Percentiles rank a stretch among this genome's conserved stretches.
phyloP scores from a whole-genome alignment of 192 early-diverging fungal species.

The Thamnidium elegans region DNA sequence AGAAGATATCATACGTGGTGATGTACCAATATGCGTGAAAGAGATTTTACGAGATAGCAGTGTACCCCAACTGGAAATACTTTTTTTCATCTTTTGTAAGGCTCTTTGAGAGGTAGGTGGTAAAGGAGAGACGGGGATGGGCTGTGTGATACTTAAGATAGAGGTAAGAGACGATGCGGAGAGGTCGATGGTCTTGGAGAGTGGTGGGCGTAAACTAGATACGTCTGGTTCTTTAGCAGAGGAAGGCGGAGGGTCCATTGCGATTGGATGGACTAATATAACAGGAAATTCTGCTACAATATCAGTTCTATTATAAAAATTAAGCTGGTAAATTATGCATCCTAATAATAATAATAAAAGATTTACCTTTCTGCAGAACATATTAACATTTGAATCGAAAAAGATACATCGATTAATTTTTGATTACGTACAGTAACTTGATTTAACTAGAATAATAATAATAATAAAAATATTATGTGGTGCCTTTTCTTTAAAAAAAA shows the following conservation, averaged over 20 bases:
- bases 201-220: too few species aligned
- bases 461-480: background rate
- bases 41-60: background rate
- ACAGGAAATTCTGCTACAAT: conserved; percentile 16
- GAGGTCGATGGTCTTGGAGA: too few species aligned
- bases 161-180: too few species aligned
- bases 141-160: too few species aligned
- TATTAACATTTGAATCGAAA: conserved; percentile 5
- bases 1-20: too few species aligned
- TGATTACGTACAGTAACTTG: conserved; percentile 3
- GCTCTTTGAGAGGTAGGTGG: too few species aligned
- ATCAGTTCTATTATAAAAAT: conserved; percentile 19
- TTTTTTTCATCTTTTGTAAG: background rate
- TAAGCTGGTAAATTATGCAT: too few species aligned
- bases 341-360: too few species aligned
- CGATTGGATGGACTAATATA: conserved; percentile 15
- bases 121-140: too few species aligned
- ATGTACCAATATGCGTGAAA: background rate
- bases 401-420: conserved; percentile 16
- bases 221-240: too few species aligned
- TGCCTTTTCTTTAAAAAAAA: background rate
- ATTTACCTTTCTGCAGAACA: conserved; percentile 4
- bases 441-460: conserved; percentile 1
- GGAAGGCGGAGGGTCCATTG: conserved; percentile 20
- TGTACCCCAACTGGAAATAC: background rate